Evolutionary conservation across 179 eudicot species (phyloP).

Genomic region (Pouteria campechiana): DNA sequence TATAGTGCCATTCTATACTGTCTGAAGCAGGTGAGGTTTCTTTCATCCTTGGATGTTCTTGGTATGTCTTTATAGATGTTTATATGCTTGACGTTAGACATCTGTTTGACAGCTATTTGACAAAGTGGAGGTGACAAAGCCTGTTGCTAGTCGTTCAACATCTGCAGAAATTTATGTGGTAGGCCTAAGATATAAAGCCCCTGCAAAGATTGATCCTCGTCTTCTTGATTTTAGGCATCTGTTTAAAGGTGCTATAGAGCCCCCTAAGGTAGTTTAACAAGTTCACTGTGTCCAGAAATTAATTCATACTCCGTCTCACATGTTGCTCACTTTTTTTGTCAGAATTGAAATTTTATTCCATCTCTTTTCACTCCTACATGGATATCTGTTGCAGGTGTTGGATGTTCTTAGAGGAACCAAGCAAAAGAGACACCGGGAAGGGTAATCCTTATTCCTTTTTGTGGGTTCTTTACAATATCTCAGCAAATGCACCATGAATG

Average conservation of each 20-base stretch:
- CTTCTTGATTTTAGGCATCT: conserved; percentile 85
- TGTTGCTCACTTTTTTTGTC: too few species aligned
- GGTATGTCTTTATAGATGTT: background rate
- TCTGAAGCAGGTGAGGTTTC: conserved; percentile 64
- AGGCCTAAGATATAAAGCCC: conserved; percentile 79
- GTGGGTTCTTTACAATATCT: too few species aligned
- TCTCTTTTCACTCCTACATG: too few species aligned
- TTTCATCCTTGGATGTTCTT: background rate
- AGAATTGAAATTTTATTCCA: too few species aligned
- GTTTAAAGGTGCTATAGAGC: conserved; percentile 68
- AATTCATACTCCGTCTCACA: too few species aligned
- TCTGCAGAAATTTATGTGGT: conserved; percentile 86
- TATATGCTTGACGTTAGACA: background rate
- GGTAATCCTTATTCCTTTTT: too few species aligned
- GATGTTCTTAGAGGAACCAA: conserved; percentile 64
- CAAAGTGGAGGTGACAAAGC: conserved; percentile 88
- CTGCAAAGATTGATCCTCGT: conserved; percentile 93
- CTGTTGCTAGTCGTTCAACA: conserved; percentile 80
- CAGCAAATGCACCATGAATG: too few species aligned
- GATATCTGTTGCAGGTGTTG: conserved; percentile 28
- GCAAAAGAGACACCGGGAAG: conserved; percentile 79
- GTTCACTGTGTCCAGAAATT: too few species aligned
- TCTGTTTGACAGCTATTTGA: conserved; percentile 62
- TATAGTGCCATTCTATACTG: conserved; percentile 87
- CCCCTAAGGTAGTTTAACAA: conserved; percentile 45